Evolutionary conservation across 1,284 basidiomycete species (phyloP).

Genomic region (Rugosomyces carneus): DNA sequence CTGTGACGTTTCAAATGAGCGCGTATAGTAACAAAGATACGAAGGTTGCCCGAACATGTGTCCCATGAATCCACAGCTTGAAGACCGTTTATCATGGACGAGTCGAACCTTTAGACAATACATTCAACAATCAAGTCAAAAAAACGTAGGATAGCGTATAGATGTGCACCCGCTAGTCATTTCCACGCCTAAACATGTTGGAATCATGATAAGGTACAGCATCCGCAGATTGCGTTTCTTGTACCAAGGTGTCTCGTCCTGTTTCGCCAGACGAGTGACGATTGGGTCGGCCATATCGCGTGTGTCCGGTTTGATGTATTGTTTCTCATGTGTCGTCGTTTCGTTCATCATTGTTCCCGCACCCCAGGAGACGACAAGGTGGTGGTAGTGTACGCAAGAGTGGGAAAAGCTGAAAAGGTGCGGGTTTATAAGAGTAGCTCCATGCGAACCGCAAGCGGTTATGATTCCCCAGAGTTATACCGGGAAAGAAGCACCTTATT

Average conservation of each 20-base stretch:
- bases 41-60: slow-evolving; percentile 35
- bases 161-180: slow-evolving; percentile 51
- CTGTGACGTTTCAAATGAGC: slow-evolving; percentile 20
- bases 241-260: slow-evolving; percentile 52
- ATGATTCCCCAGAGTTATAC: background rate
- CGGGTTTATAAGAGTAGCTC: background rate
- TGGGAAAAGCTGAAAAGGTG: background rate
- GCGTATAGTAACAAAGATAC: background rate
- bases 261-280: slow-evolving; percentile 37
- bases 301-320: background rate
- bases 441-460: background rate
- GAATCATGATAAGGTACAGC: slow-evolving; percentile 47
- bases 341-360: slow-evolving; percentile 1
- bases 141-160: background rate
- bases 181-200: slow-evolving; percentile 55
- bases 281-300: slow-evolving; percentile 27
- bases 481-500: background rate
- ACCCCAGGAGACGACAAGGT: background rate
- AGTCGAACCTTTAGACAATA: slow-evolving; percentile 53
- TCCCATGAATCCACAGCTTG: slow-evolving; percentile 43
- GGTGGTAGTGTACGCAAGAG: background rate
- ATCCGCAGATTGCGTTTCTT: slow-evolving; percentile 43
- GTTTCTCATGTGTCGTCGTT: slow-evolving; percentile 3
- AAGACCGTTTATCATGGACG: slow-evolving; percentile 52
- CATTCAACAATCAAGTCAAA: background rate